Evolutionary conservation across 1,139 yeast species (phyloP).

Genomic region (Candida neerlandica): DNA sequence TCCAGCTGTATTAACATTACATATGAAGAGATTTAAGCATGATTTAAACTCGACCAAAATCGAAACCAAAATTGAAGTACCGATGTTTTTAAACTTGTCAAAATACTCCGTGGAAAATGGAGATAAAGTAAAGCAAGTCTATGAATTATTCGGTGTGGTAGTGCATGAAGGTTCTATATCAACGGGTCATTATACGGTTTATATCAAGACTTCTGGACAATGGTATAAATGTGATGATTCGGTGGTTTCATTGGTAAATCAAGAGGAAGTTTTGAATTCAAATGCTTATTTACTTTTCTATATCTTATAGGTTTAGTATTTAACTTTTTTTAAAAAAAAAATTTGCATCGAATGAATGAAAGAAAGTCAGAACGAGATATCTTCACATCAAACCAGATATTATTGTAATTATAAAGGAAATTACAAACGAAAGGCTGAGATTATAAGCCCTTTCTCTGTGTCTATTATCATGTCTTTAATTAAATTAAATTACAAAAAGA

Average conservation of each 20-base stretch:
- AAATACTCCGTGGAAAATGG: slow-evolving; percentile 52
- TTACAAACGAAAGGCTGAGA: no score
- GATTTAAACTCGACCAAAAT: slow-evolving; percentile 61
- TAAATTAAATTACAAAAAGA: no score
- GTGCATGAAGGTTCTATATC: slow-evolving; percentile 91
- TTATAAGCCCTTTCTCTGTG: no score
- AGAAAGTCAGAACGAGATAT: background rate
- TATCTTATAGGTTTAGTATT: slow-evolving; percentile 28
- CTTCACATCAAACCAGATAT: background rate
- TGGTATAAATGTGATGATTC: slow-evolving; percentile 96
- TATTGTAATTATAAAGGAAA: no score
- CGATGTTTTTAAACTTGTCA: slow-evolving; percentile 69
- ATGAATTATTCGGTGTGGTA: slow-evolving; percentile 83
- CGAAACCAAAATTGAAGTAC: slow-evolving; percentile 73
- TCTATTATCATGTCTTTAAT: no score
- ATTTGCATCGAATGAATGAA: slow-evolving; percentile 1
- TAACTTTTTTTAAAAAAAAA: background rate
- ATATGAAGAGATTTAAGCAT: slow-evolving; percentile 87
- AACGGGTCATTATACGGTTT: slow-evolving; percentile 91
- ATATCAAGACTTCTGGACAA: slow-evolving; percentile 69
- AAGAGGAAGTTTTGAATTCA: slow-evolving; percentile 63
- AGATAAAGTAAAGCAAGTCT: slow-evolving; percentile 37
- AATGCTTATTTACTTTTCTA: slow-evolving; percentile 83
- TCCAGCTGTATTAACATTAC: slow-evolving; percentile 81
- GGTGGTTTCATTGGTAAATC: slow-evolving; percentile 67